Conservation (phyloP, 1,139 yeast species). For the Taphrina deformans region DNA sequence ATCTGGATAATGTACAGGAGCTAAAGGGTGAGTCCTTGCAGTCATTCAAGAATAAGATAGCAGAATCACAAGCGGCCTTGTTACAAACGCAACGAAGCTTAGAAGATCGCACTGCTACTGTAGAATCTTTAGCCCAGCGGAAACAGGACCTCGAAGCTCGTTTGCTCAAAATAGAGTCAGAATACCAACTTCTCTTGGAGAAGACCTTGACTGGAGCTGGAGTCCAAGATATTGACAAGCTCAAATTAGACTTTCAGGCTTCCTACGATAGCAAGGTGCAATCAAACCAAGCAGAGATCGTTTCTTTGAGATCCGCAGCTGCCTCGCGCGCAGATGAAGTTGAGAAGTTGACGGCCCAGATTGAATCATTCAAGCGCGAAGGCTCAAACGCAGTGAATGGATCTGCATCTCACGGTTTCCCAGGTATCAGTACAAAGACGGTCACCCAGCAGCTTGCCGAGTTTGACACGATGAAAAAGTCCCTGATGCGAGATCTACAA, state of each 20-base stretch:
- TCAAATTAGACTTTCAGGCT: slow-evolving; percentile 7
- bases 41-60: neutral
- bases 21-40: slow-evolving; percentile 10
- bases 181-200: slow-evolving; percentile 13
- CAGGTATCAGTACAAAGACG: slow-evolving; percentile 11
- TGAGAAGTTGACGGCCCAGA: slow-evolving; percentile 34
- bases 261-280: neutral
- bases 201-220: slow-evolving; percentile 23
- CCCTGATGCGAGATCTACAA: slow-evolving; percentile 50
- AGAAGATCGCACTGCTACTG: slow-evolving; percentile 3
- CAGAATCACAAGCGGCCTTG: neutral
- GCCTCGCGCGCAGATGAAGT: slow-evolving; percentile 5
- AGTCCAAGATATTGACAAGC: neutral
- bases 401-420: neutral
- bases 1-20: slow-evolving; percentile 4
- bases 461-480: slow-evolving; percentile 46
- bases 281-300: slow-evolving; percentile 28
- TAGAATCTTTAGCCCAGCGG: slow-evolving; percentile 4
- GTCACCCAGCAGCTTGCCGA: slow-evolving; percentile 37
- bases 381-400: neutral
- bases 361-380: slow-evolving; percentile 28
- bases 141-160: slow-evolving; percentile 26
- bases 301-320: slow-evolving; percentile 27
- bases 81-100: slow-evolving; percentile 6
- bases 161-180: slow-evolving; percentile 6